Evolutionary conservation across 2,329 filamentous ascomycete species (phyloP).

Genomic region (Colletotrichum trifolii): DNA sequence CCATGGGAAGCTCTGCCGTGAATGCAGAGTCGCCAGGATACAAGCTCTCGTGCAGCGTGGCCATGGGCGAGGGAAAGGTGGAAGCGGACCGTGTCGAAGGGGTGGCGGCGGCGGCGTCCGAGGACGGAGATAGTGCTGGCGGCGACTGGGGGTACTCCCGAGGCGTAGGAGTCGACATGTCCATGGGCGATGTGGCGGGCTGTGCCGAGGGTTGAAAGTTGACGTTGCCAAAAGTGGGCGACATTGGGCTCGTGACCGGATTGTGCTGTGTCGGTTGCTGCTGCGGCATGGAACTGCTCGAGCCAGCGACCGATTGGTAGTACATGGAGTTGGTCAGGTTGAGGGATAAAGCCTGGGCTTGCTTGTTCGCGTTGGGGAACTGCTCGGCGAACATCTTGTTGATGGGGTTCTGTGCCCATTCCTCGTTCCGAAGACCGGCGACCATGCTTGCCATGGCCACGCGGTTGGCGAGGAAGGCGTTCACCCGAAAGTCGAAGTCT

Average conservation of each 20-base stretch:
- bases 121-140: constrained; percentile 43
- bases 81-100: constrained; percentile 39
- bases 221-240: constrained; percentile 19
- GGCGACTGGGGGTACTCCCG: constrained; percentile 41
- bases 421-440: constrained; percentile 45
- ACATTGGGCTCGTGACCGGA: constrained; percentile 14
- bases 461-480: constrained; percentile 56
- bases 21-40: constrained; percentile 49
- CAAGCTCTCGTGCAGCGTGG: constrained; percentile 39
- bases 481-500: constrained; percentile 71
- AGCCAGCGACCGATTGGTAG: constrained; percentile 16
- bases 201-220: constrained; percentile 38
- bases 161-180: constrained; percentile 32
- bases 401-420: constrained; percentile 58
- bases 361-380: constrained; percentile 53
- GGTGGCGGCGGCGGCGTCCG: constrained; percentile 25
- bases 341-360: constrained; percentile 41
- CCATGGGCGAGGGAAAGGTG: constrained; percentile 40
- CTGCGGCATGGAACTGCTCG: not conserved
- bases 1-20: constrained; percentile 54
- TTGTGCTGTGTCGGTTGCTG: constrained; percentile 11
- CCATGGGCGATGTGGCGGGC: constrained; percentile 33
- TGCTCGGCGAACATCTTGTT: constrained; percentile 59
- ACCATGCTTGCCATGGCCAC: constrained; percentile 56
- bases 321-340: constrained; percentile 36